Conservation (phyloP, 2,329 filamentous ascomycete species). For the Ambrosiella xylebori region DNA sequence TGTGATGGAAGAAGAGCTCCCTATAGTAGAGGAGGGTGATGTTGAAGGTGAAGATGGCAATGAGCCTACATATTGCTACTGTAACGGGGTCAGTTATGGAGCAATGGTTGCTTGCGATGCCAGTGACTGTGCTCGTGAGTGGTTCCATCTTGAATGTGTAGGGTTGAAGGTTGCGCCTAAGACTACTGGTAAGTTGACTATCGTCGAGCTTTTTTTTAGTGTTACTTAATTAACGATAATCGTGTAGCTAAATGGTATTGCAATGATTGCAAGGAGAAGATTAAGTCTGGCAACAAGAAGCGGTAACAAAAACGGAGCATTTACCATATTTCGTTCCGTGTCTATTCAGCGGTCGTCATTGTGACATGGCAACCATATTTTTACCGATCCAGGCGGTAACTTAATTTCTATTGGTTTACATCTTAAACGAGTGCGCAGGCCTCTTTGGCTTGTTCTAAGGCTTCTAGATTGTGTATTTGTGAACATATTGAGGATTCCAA, state of each 20-base stretch:
- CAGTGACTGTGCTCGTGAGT: constrained; percentile 54
- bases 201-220: not conserved
- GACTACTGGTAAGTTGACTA: constrained; percentile 43
- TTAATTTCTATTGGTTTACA: not conserved
- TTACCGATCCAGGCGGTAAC: constrained; percentile 4
- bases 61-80: constrained; percentile 64
- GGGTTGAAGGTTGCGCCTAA: constrained; percentile 64
- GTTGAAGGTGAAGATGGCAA: constrained; percentile 47
- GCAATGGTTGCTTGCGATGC: constrained; percentile 74
- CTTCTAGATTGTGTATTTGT: too few relatives aligned
- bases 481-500: not conserved
- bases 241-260: constrained; percentile 64
- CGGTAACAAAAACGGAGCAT: constrained; percentile 26
- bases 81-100: constrained; percentile 63
- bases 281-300: constrained; percentile 39
- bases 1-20: constrained; percentile 14
- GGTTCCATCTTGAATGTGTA: constrained; percentile 73
- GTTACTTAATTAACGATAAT: constrained; percentile 17
- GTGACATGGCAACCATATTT: not conserved
- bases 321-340: constrained; percentile 3
- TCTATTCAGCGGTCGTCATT: not conserved
- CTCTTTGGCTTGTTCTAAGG: too few relatives aligned
- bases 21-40: constrained; percentile 20
- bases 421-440: too few relatives aligned
- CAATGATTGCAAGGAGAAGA: constrained; percentile 55